Conservation (phyloP, 345 rosid species). For the Passiflora organensis region DNA sequence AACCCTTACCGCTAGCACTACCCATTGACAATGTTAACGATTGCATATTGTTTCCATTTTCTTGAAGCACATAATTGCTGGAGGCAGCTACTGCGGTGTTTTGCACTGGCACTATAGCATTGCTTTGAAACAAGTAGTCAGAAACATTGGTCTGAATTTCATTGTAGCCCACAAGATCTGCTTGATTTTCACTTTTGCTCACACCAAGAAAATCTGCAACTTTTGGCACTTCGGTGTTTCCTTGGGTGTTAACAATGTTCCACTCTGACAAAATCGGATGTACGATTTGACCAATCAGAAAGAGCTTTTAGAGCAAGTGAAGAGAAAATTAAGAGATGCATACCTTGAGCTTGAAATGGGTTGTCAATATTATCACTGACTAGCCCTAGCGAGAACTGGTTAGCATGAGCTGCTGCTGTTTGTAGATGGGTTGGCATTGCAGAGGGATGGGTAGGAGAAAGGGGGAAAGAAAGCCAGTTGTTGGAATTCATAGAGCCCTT, state of each 20-base stretch:
- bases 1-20: conserved; percentile 56
- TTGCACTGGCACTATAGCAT: conserved; percentile 51
- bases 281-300: not conserved
- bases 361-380: conserved; percentile 64
- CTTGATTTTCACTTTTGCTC: conserved; percentile 64
- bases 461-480: conserved; percentile 98
- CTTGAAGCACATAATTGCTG: conserved; percentile 57
- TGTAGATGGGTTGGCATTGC: conserved; percentile 66
- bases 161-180: conserved; percentile 66
- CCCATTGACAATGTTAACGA: conserved; percentile 92
- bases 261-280: conserved; percentile 41
- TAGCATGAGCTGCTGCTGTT: conserved; percentile 45
- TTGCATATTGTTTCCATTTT: conserved; percentile 64
- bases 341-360: conserved; percentile 93
- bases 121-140: conserved; percentile 53
- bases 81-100: conserved; percentile 30
- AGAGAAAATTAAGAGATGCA: not conserved
- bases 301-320: not conserved
- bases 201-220: conserved; percentile 96
- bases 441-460: conserved; percentile 73
- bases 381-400: conserved; percentile 77
- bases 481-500: conserved; percentile 75
- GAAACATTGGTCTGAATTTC: conserved; percentile 56
- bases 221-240: conserved; percentile 73
- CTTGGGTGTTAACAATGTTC: conserved; percentile 63